These are phyloP conservation scores for Cylindrotheca closterium DNA, from an alignment of 108 stramenopile genomes.

Conservation along the genomic window DNA sequence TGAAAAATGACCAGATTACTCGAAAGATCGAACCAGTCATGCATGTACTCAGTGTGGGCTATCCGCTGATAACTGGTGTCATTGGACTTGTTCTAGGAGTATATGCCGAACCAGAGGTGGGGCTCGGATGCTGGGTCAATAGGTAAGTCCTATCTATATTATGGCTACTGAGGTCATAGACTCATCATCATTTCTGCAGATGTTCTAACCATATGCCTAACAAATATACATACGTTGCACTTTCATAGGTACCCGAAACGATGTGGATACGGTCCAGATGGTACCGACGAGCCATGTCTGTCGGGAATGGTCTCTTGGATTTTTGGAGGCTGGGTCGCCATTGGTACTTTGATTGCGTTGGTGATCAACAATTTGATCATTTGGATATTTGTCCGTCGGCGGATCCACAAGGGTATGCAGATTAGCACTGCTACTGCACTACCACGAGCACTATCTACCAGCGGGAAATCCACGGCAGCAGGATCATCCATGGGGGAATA, in stretches of 20 bases:
- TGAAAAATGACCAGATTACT: constrained; percentile 3
- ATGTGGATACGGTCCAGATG: background rate
- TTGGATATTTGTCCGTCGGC: background rate
- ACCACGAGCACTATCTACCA: background rate
- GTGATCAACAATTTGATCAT: background rate
- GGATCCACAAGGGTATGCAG: background rate
- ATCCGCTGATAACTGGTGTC: constrained; percentile 5
- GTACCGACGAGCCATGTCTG: background rate
- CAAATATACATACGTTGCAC: background rate
- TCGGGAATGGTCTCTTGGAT: background rate
- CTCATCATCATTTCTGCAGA: background rate
- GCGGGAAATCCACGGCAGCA: background rate
- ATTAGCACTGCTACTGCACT: background rate
- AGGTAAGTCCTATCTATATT: background rate
- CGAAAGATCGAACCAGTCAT: constrained; percentile 5
- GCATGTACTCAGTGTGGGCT: constrained; percentile 6
- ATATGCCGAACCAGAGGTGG: constrained; percentile 9
- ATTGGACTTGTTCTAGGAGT: constrained; percentile 10
- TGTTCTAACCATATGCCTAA: background rate
- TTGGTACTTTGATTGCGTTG: background rate
- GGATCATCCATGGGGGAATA: background rate
- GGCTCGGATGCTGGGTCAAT: constrained; percentile 1
- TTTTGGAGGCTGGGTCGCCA: background rate
- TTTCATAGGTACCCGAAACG: background rate
- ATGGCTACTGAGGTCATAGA: background rate